These are phyloP conservation scores for Penicillium nucicola DNA, from an alignment of 495 filamentous ascomycete species.

Conservation along the genomic window DNA sequence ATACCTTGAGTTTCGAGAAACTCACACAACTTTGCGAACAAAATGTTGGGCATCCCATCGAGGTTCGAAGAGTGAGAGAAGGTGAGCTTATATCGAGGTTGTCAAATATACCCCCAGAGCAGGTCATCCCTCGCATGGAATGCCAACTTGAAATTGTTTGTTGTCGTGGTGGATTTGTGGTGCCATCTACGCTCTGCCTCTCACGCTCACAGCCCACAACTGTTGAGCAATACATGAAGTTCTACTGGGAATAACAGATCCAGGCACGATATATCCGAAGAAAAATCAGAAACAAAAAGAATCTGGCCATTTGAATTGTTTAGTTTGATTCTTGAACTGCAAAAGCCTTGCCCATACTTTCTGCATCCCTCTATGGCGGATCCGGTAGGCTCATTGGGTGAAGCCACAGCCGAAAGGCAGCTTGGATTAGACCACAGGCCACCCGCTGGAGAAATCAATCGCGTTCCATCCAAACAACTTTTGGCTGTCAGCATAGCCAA, in stretches of 20 bases:
- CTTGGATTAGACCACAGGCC: constrained; percentile 53
- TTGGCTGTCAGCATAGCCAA: constrained; percentile 62
- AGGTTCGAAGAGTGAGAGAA: constrained; percentile 16
- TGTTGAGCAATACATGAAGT: background rate
- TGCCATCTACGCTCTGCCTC: too few species aligned
- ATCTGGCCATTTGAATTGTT: background rate
- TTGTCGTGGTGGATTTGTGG: background rate
- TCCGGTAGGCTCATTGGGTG: background rate
- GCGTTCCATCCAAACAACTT: constrained; percentile 68
- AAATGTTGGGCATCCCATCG: constrained; percentile 19
- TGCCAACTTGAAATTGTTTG: constrained; percentile 5
- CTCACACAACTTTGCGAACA: constrained; percentile 14
- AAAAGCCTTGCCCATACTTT: background rate
- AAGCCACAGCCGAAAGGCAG: background rate
- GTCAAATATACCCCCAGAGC: too few species aligned
- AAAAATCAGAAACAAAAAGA: too few species aligned
- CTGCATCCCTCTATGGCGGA: background rate
- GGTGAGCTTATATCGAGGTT: background rate
- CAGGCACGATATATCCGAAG: too few species aligned
- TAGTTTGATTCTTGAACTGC: background rate
- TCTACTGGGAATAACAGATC: background rate
- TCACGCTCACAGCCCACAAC: constrained; percentile 34
- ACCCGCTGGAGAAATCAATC: constrained; percentile 62
- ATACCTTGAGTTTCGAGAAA: constrained; percentile 22
- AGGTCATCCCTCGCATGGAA: too few species aligned